Evolutionary conservation across 495 filamentous ascomycete species (phyloP), one percentile per base, ranked within the genome.

Genomic region (Penicillium subrubescens): DNA sequence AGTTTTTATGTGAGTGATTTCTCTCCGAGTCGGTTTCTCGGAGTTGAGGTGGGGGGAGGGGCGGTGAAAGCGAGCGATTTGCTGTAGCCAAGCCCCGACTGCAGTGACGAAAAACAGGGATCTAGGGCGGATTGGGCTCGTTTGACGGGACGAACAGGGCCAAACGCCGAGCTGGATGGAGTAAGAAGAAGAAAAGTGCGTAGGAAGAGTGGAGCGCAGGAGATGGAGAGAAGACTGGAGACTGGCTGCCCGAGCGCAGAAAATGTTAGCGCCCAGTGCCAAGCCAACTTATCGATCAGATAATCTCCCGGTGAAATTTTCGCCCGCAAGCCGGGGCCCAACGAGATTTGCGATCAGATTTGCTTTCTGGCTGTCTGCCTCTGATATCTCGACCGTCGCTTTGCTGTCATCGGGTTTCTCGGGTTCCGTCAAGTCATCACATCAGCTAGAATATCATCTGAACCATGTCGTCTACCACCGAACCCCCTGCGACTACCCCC

Each of bases 1-100:
- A 53, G 61, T 58, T 60, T 67, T 64, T 62, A 64, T 61, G 61
- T 56, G 66, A 69, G 65, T 37, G 65, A 71, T 67, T 72, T 72
- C 60, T 66, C 35, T 66, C 35, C 39, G 29, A 27, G 51, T 58
- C 56, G 39, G 51, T 21, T 31, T 31, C 31, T 23, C 29, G 58
- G 15, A 15, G 43, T 34, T 33, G 7, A 39, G 35, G 37, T 43
- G 46, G 39, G 67, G 51, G 56, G 69, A 60, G 74, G 70, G 71
- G 71, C 71, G 77, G 72, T 75, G 74, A 74, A 56, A 65, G 70
- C 67, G 71, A 79, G 74, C 69, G 73, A 75, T 79, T 73, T 72
- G 60, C 55, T 46, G 54, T 48, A 55, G 62, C 35, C 50, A 58
- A 34, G 55, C 43, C 64, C 69, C 66, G 62, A 57, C 63, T 69